phyloP scores from a whole-genome alignment of 192 early-diverging fungal genomes.

The Rhizophagus clarus region DNA sequence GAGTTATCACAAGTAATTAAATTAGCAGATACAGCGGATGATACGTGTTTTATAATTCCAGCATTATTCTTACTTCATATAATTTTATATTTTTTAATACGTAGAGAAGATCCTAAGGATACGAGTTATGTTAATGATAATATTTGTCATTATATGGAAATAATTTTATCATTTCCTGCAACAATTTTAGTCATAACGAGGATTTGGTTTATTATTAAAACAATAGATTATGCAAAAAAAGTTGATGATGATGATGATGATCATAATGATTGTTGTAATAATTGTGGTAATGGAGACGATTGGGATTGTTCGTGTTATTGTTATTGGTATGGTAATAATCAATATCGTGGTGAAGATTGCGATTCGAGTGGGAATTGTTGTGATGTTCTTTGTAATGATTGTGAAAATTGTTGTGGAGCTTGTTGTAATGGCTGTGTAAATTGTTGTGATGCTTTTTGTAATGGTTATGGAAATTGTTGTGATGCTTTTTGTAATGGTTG shows the following conservation, averaged over 20 bases:
- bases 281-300: not conserved
- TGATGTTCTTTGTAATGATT: no score
- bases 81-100: not conserved
- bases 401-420: no score
- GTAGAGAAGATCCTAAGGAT: not conserved
- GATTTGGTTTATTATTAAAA: not conserved
- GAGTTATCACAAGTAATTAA: not conserved
- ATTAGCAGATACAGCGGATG: not conserved
- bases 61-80: not conserved
- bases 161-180: not conserved
- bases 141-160: not conserved
- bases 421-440: not conserved
- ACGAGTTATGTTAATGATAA: not conserved
- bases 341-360: no score
- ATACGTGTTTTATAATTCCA: not conserved
- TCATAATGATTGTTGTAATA: not conserved
- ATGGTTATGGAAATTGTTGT: not conserved
- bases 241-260: not conserved
- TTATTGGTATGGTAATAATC: no score
- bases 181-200: not conserved
- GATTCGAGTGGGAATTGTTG: no score
- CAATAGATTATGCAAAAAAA: not conserved
- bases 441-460: not conserved
- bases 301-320: no score
- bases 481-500: not conserved